These are phyloP conservation scores for Eleusine coracana DNA, from an alignment of 176 grass and related monocot genomes.

Conservation along the genomic window DNA sequence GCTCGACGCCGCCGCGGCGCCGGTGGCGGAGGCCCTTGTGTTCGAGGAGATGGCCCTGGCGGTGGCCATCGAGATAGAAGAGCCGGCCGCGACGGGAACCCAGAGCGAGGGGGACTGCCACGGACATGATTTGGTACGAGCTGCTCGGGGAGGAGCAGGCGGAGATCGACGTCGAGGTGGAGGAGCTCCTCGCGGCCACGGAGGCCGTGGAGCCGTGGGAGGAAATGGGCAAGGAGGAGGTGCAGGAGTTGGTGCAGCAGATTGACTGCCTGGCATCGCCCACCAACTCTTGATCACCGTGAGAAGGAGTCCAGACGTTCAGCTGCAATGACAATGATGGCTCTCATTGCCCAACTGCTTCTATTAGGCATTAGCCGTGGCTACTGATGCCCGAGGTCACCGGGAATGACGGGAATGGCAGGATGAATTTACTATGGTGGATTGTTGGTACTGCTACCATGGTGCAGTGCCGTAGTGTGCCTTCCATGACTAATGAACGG, in stretches of 20 bases:
- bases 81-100: neutral
- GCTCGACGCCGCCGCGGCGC: slow-evolving; percentile 7
- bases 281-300: slow-evolving; percentile 11
- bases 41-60: slow-evolving; percentile 44
- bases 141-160: slow-evolving; percentile 48
- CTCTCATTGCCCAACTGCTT: neutral
- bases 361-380: neutral
- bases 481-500: neutral
- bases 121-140: slow-evolving; percentile 66
- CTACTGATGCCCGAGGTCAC: no score
- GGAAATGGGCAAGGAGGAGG: slow-evolving; percentile 43
- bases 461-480: neutral
- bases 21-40: slow-evolving; percentile 37
- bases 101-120: slow-evolving; percentile 1
- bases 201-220: slow-evolving; percentile 23
- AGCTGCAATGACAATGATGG: neutral
- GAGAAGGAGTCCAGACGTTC: neutral
- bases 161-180: slow-evolving; percentile 49
- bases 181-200: slow-evolving; percentile 32
- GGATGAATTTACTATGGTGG: neutral
- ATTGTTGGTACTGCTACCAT: neutral
- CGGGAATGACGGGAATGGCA: neutral
- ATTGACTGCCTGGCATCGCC: slow-evolving; percentile 34
- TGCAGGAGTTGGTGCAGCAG: slow-evolving; percentile 53
- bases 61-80: slow-evolving; percentile 14